Conservation (phyloP, 306 rosid species). For the Datisca glomerata region DNA sequence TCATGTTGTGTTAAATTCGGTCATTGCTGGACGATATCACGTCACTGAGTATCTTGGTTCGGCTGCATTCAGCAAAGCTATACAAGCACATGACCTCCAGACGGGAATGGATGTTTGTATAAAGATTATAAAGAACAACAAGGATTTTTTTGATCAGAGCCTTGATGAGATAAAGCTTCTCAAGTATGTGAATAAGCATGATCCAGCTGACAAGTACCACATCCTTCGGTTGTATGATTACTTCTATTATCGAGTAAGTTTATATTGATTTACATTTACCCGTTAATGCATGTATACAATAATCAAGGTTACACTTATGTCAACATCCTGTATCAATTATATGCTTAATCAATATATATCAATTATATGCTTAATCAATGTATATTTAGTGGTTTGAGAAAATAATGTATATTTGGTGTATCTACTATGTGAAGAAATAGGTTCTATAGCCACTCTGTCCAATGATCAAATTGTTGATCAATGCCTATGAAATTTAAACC, state of each 20-base stretch:
- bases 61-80: slow-evolving; percentile 98
- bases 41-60: slow-evolving; percentile 98
- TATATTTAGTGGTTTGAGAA: too few species aligned
- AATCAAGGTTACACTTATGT: slow-evolving; percentile 1
- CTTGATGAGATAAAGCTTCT: slow-evolving; percentile 99
- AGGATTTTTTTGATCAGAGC: slow-evolving; percentile 98
- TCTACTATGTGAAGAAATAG: too few species aligned
- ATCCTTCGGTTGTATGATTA: slow-evolving; percentile 91
- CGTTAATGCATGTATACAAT: not conserved
- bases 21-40: slow-evolving; percentile 95
- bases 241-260: slow-evolving; percentile 90
- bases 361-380: too few species aligned
- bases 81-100: slow-evolving; percentile 96
- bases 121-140: slow-evolving; percentile 98
- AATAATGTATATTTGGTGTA: too few species aligned
- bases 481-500: too few species aligned
- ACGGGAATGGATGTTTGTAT: slow-evolving; percentile 98
- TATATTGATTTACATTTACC: too few species aligned
- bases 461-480: too few species aligned
- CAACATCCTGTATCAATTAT: too few species aligned
- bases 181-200: slow-evolving; percentile 93
- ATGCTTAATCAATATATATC: too few species aligned
- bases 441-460: too few species aligned
- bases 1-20: slow-evolving; percentile 88
- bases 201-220: slow-evolving; percentile 93